Conservation (phyloP, 2,329 filamentous ascomycete species). For the Cytospora paraplurivora region DNA sequence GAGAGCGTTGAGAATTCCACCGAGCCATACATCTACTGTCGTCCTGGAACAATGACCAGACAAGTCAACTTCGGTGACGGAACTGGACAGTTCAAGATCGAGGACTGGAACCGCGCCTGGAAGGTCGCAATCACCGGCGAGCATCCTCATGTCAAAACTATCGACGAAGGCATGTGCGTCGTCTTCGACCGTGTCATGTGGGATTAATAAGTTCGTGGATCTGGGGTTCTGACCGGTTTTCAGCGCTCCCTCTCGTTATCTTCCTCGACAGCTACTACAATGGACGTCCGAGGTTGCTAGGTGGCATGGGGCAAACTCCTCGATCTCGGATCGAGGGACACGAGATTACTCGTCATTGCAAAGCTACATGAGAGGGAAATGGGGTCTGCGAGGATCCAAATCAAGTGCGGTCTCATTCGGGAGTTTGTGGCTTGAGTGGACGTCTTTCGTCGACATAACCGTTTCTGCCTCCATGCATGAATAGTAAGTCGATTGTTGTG, state of each 20-base stretch:
- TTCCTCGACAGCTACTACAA: neutral
- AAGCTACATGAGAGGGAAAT: neutral
- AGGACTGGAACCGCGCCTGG: slow-evolving; percentile 13
- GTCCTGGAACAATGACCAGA: neutral
- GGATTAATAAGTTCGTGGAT: neutral
- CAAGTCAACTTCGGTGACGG: slow-evolving; percentile 13
- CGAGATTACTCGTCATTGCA: neutral
- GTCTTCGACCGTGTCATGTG: neutral
- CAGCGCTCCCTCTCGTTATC: neutral
- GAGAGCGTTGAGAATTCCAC: slow-evolving; percentile 3
- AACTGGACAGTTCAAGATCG: slow-evolving; percentile 1
- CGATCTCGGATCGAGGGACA: neutral
- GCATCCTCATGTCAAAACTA: neutral
- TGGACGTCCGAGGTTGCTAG: neutral
- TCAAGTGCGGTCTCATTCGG: neutral
- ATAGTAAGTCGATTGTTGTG: slow-evolving; percentile 30
- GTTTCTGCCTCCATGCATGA: neutral
- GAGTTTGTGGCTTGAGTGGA: neutral
- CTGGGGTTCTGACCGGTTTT: neutral
- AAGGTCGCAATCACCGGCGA: neutral
- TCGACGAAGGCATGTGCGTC: neutral
- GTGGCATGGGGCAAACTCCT: neutral
- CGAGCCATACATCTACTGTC: neutral
- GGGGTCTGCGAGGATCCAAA: neutral
- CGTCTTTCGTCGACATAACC: neutral